Evolutionary conservation across 257 asterid genomes (phyloP), one percentile per base, ranked within the genome.

Genomic region (Plantago ovata): DNA sequence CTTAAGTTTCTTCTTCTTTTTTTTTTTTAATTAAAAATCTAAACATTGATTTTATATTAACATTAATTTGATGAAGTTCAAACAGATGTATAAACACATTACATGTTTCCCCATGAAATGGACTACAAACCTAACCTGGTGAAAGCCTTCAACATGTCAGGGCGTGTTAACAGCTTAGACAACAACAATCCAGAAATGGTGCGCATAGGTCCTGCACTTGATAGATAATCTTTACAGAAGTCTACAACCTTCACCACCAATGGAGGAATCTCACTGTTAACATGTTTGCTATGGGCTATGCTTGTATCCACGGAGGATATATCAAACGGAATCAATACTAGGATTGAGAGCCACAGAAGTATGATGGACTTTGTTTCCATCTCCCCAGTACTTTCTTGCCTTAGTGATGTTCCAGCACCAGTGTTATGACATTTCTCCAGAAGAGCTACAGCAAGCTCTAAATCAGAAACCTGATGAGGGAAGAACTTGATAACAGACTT

Each of bases 351-450:
- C 98, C 97, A 92, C 55, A 92, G 81, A 70, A 92, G 83, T 56
- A 86, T 61, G 66, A 85, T 77, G 71, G 97, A 88, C 58, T 85
- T 82, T 45, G 97, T 78, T 68, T 92, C 98, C 97, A 88, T 92
- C 84, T 86, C 97, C 70, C 98, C 98, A 10, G 98, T 88, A 77
- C 98, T 88, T 72, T 92, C 98, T 65, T 92, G 95, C 78, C 98
- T 81, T 73, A 84, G 53, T 47, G 95, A 77, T 33, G 94, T 79
- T 51, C 69, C 91, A 59, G 87, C 69, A 57, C 71, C 74, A 52
- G 71, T 65, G 64, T 66, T 60, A 57, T 86, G 89, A 76, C 95
- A 88, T 75, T 79, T 88, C 77, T 80, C 94, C 77, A 92, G 72
- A 62, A 92, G 90, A 69, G 89, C 66, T 32, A 85, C 96, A 1